phyloP scores from a whole-genome alignment of 164 flowering plant species.

The Annona squamosa region DNA sequence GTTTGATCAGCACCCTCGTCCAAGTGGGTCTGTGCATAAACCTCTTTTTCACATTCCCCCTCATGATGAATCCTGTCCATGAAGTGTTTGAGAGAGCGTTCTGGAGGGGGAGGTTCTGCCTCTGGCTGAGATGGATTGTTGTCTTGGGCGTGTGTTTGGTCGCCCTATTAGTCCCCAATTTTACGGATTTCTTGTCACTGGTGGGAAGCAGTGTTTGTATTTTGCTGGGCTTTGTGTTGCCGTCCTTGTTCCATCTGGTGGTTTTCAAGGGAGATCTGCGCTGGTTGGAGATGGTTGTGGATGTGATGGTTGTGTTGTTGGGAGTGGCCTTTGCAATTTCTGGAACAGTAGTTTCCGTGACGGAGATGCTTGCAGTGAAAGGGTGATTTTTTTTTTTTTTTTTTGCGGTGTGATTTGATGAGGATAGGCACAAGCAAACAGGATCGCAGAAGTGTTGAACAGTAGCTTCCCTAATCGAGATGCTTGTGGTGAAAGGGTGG shows the following conservation, averaged over 20 bases:
- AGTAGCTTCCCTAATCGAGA: slow-evolving; percentile 41
- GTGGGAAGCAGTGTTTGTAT: slow-evolving; percentile 74
- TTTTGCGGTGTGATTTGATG: not conserved
- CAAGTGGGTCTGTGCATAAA: slow-evolving; percentile 71
- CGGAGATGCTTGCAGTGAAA: slow-evolving; percentile 35
- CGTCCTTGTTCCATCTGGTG: slow-evolving; percentile 65
- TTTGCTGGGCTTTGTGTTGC: slow-evolving; percentile 69
- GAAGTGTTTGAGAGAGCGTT: slow-evolving; percentile 74
- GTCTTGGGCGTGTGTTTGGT: slow-evolving; percentile 64
- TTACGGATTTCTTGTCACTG: slow-evolving; percentile 81
- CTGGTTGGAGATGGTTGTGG: slow-evolving; percentile 23
- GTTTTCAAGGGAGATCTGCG: slow-evolving; percentile 54
- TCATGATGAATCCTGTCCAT: slow-evolving; percentile 96
- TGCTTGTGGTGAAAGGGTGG: slow-evolving; percentile 21
- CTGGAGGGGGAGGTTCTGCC: slow-evolving; percentile 38
- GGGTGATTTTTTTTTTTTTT: not conserved
- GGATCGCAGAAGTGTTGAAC: slow-evolving; percentile 24
- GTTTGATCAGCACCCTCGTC: slow-evolving; percentile 51
- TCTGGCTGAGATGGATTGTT: slow-evolving; percentile 69
- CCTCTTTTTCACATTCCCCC: slow-evolving; percentile 69
- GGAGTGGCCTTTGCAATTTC: slow-evolving; percentile 47
- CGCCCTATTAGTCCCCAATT: slow-evolving; percentile 74
- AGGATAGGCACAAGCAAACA: not conserved
- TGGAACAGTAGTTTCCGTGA: slow-evolving; percentile 52
- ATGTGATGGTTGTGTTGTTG: slow-evolving; percentile 36